Evolutionary conservation across 2,329 filamentous ascomycete genomes (phyloP), one percentile per base, ranked within the genome.

Genomic region (Cladophialophora carrionii): DNA sequence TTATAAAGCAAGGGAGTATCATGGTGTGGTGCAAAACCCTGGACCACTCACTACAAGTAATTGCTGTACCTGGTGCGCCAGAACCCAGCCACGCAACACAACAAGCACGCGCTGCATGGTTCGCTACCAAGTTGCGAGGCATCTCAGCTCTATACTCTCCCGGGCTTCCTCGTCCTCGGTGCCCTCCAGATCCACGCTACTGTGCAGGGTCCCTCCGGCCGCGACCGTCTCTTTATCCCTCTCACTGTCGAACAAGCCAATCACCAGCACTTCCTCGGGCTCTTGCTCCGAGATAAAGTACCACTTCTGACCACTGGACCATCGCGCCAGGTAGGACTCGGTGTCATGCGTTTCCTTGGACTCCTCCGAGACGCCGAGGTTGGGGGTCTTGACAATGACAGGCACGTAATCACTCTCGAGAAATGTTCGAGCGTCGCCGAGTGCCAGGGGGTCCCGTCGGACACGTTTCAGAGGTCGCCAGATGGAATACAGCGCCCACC

Each of bases 401-500:
- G 64, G 67, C 14, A 69, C 67, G 41, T 69, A 68, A 53, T 70
- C 66, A 3, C 32, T 34, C 54, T 69, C 60, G 53, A 64, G 65
- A 41, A 69, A 69, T 4, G 68, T 69, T 22, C 68, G 62, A 3
- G 68, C 65, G 54, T 69, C 68, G 17, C 68, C 68, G 24, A 69
- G 62, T 10, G 68, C 69, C 3, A 70, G 56, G 22, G 69, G 69
- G 26, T 70, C 68, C n/a, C 69, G 68, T 46, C 64, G 65, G 17
- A 70, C 68, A 20, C 61, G 58, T 49, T 69, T 69, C 61, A 69
- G 41, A 14, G 69, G 69, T 20, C 69, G 67, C 69, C 69, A 71
- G 59, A 71, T 69, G 9, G 69, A 71, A 55, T 63, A 71, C 51
- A 71, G 48, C n/a, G 69, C 69, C 65, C 65, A 71, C 24, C 69